Evolutionary conservation across 345 rosid genomes (phyloP).

Genomic region (Euclidium syriacum): DNA sequence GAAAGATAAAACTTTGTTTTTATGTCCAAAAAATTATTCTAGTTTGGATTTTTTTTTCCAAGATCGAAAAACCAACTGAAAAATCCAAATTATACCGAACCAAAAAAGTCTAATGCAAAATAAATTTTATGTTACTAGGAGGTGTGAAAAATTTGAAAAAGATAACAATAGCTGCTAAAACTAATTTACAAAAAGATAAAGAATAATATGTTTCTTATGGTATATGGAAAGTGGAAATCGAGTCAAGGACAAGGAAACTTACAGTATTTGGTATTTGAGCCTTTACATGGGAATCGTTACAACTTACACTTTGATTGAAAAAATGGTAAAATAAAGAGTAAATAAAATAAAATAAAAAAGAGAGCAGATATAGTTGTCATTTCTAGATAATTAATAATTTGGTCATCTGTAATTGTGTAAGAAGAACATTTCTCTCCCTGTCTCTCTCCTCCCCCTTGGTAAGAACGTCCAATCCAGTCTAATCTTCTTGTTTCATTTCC

Average conservation of each 20-base stretch:
- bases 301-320: not conserved
- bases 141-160: no score
- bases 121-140: no score
- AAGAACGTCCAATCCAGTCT: slow-evolving; percentile 21
- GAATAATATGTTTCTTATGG: no score
- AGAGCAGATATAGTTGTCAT: slow-evolving; percentile 5
- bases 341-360: not conserved
- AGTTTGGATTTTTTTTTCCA: no score
- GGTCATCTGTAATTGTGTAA: slow-evolving; percentile 10
- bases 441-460: slow-evolving; percentile 12
- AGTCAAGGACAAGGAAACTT: slow-evolving; percentile 18
- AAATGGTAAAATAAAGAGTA: not conserved
- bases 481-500: not conserved
- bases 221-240: not conserved
- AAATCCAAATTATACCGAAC: no score
- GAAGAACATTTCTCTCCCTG: not conserved
- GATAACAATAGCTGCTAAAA: no score
- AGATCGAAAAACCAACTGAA: no score
- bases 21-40: no score
- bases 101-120: no score
- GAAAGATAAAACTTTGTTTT: no score
- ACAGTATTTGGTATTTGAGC: not conserved
- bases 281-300: not conserved
- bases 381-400: slow-evolving; percentile 6
- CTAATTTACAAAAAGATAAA: no score